phyloP scores from a whole-genome alignment of 2,329 filamentous ascomycete genomes.

The Neobulgaria alba region DNA sequence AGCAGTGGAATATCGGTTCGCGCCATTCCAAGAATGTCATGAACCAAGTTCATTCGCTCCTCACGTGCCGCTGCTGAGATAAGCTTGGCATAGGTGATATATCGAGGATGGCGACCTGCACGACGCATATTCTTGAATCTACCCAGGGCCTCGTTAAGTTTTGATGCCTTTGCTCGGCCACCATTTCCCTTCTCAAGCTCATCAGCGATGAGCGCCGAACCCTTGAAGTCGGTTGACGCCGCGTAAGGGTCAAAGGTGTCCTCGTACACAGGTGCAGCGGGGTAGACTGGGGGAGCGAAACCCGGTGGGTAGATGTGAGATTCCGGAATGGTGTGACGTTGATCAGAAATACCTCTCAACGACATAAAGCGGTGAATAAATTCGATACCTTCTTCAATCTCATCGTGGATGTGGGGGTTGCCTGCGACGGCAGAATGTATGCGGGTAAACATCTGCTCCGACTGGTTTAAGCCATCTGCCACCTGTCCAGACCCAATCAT shows the following conservation, averaged over 20 bases:
- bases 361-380: conserved; percentile 55
- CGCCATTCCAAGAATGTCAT: conserved; percentile 84
- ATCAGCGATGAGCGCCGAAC: conserved; percentile 83
- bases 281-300: conserved; percentile 42
- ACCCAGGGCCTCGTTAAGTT: conserved; percentile 70
- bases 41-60: conserved; percentile 69
- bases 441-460: conserved; percentile 78
- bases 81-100: conserved; percentile 94
- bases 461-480: conserved; percentile 69
- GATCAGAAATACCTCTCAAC: conserved; percentile 44
- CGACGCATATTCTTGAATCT: conserved; percentile 92
- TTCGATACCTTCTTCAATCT: conserved; percentile 80
- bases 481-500: conserved; percentile 79
- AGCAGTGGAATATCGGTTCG: conserved; percentile 80
- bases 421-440: conserved; percentile 54
- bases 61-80: conserved; percentile 84
- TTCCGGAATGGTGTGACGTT: conserved; percentile 39
- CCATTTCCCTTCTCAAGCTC: conserved; percentile 75
- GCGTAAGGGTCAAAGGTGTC: conserved; percentile 89
- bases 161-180: conserved; percentile 51
- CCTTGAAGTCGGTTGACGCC: conserved; percentile 84
- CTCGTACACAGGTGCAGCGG: conserved; percentile 55
- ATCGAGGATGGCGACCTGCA: conserved; percentile 81
- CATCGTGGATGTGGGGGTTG: conserved; percentile 55
- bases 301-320: conserved; percentile 40